Evolutionary conservation across 2,329 filamentous ascomycete genomes (phyloP).

Genomic region (Daldinia sp.): DNA sequence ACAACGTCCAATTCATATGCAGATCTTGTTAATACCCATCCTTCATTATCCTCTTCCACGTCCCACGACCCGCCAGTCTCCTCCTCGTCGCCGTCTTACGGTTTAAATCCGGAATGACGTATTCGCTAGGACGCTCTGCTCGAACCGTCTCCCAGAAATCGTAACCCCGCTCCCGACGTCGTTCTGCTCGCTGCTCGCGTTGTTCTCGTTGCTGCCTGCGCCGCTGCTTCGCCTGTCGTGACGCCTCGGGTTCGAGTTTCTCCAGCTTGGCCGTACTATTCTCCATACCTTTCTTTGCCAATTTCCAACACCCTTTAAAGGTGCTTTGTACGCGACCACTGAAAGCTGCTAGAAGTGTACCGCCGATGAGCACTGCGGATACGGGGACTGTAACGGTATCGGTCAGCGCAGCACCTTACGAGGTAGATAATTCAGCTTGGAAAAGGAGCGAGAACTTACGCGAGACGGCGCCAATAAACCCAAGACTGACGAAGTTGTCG

Average conservation of each 20-base stretch:
- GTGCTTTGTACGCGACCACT: slow-evolving; percentile 54
- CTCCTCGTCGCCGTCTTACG: slow-evolving; percentile 36
- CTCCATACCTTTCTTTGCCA: slow-evolving; percentile 11
- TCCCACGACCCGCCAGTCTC: slow-evolving; percentile 27
- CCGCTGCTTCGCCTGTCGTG: slow-evolving; percentile 39
- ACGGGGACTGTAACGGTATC: slow-evolving; percentile 49
- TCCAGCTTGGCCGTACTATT: slow-evolving; percentile 29
- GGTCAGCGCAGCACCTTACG: not conserved
- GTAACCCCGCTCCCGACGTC: slow-evolving; percentile 47
- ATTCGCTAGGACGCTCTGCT: slow-evolving; percentile 42
- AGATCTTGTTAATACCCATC: slow-evolving; percentile 7
- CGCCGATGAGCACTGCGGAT: slow-evolving; percentile 57
- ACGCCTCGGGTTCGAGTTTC: slow-evolving; percentile 42
- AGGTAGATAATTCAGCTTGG: too few relatives aligned
- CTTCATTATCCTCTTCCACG: slow-evolving; percentile 33
- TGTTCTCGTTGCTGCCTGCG: slow-evolving; percentile 37
- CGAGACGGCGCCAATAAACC: slow-evolving; percentile 57
- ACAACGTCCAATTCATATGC: not conserved
- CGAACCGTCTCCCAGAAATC: slow-evolving; percentile 53
- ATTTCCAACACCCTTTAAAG: slow-evolving; percentile 42
- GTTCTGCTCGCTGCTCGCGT: slow-evolving; percentile 30
- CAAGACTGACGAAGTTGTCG: slow-evolving; percentile 53
- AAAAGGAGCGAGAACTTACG: slow-evolving; percentile 38
- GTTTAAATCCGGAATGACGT: slow-evolving; percentile 52
- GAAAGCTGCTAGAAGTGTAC: slow-evolving; percentile 64